phyloP scores from a whole-genome alignment of 345 rosid genomes.

The Laguncularia racemosa region DNA sequence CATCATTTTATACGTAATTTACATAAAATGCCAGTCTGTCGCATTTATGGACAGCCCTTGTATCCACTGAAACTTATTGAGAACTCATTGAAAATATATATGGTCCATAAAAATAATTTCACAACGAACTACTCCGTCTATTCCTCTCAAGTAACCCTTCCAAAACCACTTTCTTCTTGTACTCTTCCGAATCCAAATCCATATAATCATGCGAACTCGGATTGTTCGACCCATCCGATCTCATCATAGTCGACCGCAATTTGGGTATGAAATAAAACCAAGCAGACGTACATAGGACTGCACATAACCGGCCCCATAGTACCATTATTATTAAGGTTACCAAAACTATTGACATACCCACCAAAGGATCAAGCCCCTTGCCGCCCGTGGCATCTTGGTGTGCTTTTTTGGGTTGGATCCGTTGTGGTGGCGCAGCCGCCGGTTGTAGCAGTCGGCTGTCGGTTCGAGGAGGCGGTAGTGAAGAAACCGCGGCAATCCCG shows the following conservation, averaged over 20 bases:
- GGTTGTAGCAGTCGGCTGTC: constrained; percentile 6
- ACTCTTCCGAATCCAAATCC: constrained; percentile 38
- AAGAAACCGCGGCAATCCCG: background rate
- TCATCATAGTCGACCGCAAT: constrained; percentile 9
- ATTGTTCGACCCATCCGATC: background rate
- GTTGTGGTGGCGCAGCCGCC: background rate
- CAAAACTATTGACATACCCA: constrained; percentile 49
- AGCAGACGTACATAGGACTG: constrained; percentile 56
- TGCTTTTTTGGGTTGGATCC: background rate
- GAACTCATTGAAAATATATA: background rate
- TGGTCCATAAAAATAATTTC: background rate
- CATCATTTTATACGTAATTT: background rate
- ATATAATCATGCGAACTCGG: background rate
- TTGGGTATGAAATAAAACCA: constrained; percentile 49
- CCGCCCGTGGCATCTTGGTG: background rate
- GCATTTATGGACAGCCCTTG: background rate
- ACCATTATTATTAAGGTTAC: constrained; percentile 45
- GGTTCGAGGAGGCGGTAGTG: constrained; percentile 3
- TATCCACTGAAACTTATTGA: background rate
- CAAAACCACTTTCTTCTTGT: constrained; percentile 56
- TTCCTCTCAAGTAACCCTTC: constrained; percentile 67
- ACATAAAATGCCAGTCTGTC: constrained; percentile 8
- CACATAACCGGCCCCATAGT: constrained; percentile 57
- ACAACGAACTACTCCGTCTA: constrained; percentile 19
- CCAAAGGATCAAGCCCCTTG: constrained; percentile 24